Evolutionary conservation across 1,284 basidiomycete species (phyloP), one percentile per base, ranked within the genome.

Genomic region (Butyriboletus pseudospeciosus): DNA sequence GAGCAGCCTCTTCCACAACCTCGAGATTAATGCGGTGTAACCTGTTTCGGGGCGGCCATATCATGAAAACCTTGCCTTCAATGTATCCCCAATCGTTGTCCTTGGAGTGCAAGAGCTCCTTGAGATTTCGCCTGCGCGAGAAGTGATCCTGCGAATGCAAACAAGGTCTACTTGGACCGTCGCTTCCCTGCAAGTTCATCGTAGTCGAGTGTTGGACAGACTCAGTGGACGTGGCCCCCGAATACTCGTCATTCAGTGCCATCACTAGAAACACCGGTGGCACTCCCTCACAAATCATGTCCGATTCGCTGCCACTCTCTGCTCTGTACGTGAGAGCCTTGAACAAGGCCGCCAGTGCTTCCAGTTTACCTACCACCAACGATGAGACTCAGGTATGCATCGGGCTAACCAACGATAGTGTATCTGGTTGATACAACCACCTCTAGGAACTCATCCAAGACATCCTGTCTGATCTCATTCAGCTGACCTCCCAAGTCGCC

Each of bases 381-480:
- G 76, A 79, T 58, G 72, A 72, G 38, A 79, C 81, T 8, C 81
- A 84, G 72, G 82, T 77, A 63, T 53, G 60, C 20, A 13, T 51
- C 12, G 1, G 14, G 13, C 25, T 45, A 10, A 14, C 26, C 53
- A 54, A 9, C 23, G 47, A 30, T 14, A 30, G 30, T 34, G 14
- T 30, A 43, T 51, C 34, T 53, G 34, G 47, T 59, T 63, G 46
- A 70, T 37, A 47, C 44, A 51, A 47, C 42, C 44, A 23, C 46
- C 20, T 53, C 17, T 57, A 91, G 88, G 77, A 82, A 60, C 67
- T 89, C 55, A 69, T 89, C 38, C 73, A 75, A 49, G 76, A 79
- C 45, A 74, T 81, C 26, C 65, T 84, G 41, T 66, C 68, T 10
- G 82, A 88, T 71, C 73, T 90, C 25, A 71, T 71, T 28, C 70